A percentile compares a stretch with the other conserved stretches of the same genome.
Evolutionary conservation across 225 moss, liverwort and hornwort species (phyloP).

Genomic region (Polytrichum formosum): DNA sequence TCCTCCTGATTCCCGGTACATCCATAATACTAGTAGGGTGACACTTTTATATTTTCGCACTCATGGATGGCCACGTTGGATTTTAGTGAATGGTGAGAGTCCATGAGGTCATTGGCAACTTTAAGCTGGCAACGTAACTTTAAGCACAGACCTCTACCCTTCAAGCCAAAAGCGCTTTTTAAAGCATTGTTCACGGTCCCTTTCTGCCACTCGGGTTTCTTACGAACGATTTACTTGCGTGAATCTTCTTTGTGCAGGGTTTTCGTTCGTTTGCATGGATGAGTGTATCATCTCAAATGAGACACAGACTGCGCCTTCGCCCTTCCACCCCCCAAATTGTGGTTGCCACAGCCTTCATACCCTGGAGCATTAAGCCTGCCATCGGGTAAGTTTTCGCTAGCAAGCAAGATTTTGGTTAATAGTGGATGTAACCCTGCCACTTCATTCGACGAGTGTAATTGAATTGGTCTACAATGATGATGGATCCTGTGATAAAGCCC

Average conservation of each 20-base stretch:
- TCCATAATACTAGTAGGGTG: no score
- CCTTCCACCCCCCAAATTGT: conserved; percentile 20
- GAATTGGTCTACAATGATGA: no score
- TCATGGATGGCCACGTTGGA: not conserved
- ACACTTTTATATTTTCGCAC: not conserved
- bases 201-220: not conserved
- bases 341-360: conserved; percentile 10
- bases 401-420: no score
- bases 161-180: not conserved
- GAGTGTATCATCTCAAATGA: conserved; percentile 9
- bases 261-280: conserved; percentile 15
- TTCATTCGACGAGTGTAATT: no score
- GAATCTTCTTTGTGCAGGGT: conserved; percentile 2
- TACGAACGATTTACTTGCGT: not conserved
- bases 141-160: no score
- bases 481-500: no score
- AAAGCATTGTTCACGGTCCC: not conserved
- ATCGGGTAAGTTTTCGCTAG: not conserved
- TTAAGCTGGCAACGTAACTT: not conserved
- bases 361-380: conserved; percentile 10
- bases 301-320: conserved; percentile 8
- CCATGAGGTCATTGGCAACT: not conserved
- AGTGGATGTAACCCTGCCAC: no score
- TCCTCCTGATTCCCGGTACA: not conserved
- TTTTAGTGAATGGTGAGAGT: not conserved